Evolutionary conservation across 139 green algal species (phyloP), one percentile per base, ranked within the genome.

Genomic region (Cymbomonas tetramitiformis): DNA sequence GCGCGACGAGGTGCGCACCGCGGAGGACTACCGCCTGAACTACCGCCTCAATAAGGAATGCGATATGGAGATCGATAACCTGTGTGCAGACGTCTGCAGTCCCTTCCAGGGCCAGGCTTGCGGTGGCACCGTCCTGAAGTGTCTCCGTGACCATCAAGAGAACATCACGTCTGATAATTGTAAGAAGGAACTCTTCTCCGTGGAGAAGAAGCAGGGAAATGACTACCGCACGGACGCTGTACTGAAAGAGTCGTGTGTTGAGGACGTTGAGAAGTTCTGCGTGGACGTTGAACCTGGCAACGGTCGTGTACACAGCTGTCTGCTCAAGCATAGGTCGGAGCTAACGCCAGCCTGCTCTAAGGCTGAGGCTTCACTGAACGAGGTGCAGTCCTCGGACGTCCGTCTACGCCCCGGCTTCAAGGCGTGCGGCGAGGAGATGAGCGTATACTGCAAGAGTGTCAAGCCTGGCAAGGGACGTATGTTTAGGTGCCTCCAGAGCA

Each of bases 1-100:
- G 28, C 23, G 33, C 0, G 82, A 91, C 47, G 61, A 87, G 72
- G 36, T 69, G n/a, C 58, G 74, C 38, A n/a, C 25, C 3, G 61
- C 51, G 34, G 26, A 61, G 12, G 85, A 94, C 68, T 94, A 88
- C 72, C 74, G 83, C 24, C 72, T 94, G n/a, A 94, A 93, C 70
- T 85, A 76, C 62, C 72, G 83, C 23, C 75, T 94, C 18, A 50
- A 62, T n/a, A 79, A 72, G 24, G 68, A 72, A 0, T 94, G 85
- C 67, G 53, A 82, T 32, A 53, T 43, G 1, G 86, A 94, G 61
- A 71, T 90, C 4, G 30, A 76, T 0, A 54, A 38, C 15, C 58
- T 91, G 30, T 94, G 85, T 69, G 19, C 30, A 0, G 53, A 69
- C n/a, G 61, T 64, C 25, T 88, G 83, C 75, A 74, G 62, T 4